Evolutionary conservation across 352 stramenopile species (phyloP).

Genomic region (Globisporangium perplexum): DNA sequence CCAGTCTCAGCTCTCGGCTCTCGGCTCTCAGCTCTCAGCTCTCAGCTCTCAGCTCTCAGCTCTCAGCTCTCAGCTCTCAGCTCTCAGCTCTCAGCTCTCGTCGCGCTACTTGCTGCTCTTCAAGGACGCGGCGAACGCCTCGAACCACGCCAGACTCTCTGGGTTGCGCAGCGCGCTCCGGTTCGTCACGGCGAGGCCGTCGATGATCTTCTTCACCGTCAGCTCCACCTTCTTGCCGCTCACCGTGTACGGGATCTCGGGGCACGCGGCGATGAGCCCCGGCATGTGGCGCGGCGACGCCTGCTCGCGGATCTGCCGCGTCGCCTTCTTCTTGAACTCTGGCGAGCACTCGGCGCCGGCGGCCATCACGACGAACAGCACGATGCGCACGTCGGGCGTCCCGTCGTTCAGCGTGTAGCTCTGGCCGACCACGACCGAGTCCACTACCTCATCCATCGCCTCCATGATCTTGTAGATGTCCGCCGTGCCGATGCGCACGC

Average conservation of each 20-base stretch:
- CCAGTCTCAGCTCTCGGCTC: too few relatives aligned
- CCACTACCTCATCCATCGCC: slow-evolving; percentile 48
- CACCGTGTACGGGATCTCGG: slow-evolving; percentile 71
- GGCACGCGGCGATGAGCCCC: slow-evolving; percentile 47
- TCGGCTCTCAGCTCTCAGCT: too few relatives aligned
- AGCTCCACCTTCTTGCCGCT: slow-evolving; percentile 82
- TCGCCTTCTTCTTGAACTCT: slow-evolving; percentile 50
- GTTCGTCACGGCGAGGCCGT: slow-evolving; percentile 52
- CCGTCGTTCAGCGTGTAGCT: slow-evolving; percentile 55
- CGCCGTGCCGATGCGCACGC: slow-evolving; percentile 71
- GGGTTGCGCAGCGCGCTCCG: slow-evolving; percentile 63
- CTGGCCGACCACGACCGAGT: slow-evolving; percentile 70
- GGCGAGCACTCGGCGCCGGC: slow-evolving; percentile 29
- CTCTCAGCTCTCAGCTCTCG: too few relatives aligned
- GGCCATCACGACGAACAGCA: slow-evolving; percentile 66
- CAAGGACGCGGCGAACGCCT: slow-evolving; percentile 33
- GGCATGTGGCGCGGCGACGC: slow-evolving; percentile 67
- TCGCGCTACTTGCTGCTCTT: slow-evolving; percentile 6
- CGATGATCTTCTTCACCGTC: slow-evolving; percentile 74
- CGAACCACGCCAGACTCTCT: slow-evolving; percentile 54
- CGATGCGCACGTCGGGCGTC: slow-evolving; percentile 64
- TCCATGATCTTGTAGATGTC: slow-evolving; percentile 83
- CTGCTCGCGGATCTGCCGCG: slow-evolving; percentile 47
- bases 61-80: too few relatives aligned
- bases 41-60: too few relatives aligned